Conservation (phyloP, 2,329 filamentous ascomycete species). For the Trichoderma sp. region DNA sequence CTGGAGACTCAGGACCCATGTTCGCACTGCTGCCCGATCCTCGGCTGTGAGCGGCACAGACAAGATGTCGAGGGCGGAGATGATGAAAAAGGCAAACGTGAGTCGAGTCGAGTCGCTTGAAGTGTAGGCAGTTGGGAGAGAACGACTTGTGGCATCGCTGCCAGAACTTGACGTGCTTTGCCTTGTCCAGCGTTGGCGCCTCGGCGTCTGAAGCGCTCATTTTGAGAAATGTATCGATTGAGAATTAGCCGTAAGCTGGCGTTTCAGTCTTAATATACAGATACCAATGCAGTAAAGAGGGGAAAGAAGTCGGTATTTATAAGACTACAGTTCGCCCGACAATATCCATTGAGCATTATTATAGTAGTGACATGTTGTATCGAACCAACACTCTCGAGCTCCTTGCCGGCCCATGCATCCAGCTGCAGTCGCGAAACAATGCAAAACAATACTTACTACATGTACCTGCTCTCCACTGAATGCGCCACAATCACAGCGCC, state of each 20-base stretch:
- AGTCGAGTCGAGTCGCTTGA: conserved; percentile 88
- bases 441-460: background rate
- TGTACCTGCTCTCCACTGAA: background rate
- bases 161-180: conserved; percentile 87
- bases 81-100: conserved; percentile 84
- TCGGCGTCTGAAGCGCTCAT: conserved; percentile 11
- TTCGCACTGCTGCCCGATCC: conserved; percentile 51
- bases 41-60: conserved; percentile 56
- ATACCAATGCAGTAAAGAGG: background rate
- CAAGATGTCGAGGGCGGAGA: conserved; percentile 83
- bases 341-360: background rate
- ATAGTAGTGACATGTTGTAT: background rate
- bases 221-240: background rate
- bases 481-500: conserved; percentile 21
- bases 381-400: background rate
- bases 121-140: conserved; percentile 81
- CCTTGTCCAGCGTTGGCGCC: conserved; percentile 51
- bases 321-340: background rate
- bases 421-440: background rate
- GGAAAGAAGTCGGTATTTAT: background rate
- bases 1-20: conserved; percentile 86
- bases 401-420: background rate
- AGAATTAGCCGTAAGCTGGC: background rate
- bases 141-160: conserved; percentile 80
- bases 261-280: background rate